Conservation (phyloP, 345 rosid genomes). For the Erysimum cheiranthoides region DNA sequence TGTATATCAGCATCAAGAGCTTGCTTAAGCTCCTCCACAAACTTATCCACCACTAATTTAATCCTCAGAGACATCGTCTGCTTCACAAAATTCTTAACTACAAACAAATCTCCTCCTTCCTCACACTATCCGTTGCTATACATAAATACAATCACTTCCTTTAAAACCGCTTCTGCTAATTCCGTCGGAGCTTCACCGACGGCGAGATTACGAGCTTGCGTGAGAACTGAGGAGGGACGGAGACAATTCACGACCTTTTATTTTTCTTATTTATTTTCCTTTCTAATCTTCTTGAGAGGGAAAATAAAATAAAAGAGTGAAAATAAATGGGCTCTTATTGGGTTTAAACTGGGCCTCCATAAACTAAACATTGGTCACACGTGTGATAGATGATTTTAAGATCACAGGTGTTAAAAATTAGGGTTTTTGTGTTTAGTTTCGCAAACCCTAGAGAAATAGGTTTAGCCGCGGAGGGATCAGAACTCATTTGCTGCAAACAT, state of each 20-base stretch:
- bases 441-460: background rate
- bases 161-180: background rate
- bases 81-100: background rate
- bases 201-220: conserved; percentile 42
- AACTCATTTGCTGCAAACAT: conserved; percentile 25
- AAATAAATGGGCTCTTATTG: conserved; percentile 9
- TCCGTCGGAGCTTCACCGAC: conserved; percentile 27
- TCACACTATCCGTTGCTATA: conserved; percentile 11
- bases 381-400: conserved; percentile 2
- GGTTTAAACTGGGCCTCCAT: background rate
- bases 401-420: background rate
- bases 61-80: conserved; percentile 79
- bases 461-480: conserved; percentile 29
- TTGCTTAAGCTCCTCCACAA: conserved; percentile 94
- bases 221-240: conserved; percentile 35
- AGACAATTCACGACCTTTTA: conserved; percentile 38
- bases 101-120: background rate
- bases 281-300: conserved; percentile 30
- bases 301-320: conserved; percentile 11
- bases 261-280: conserved; percentile 2
- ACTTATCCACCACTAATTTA: conserved; percentile 90
- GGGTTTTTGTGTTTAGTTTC: conserved; percentile 2
- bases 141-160: background rate
- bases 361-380: background rate
- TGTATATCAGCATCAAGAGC: conserved; percentile 96